Percentiles rank a stretch among this genome's conserved stretches.
phyloP scores from a whole-genome alignment of 2,329 filamentous ascomycete species.

The Bipolaris victoriae region DNA sequence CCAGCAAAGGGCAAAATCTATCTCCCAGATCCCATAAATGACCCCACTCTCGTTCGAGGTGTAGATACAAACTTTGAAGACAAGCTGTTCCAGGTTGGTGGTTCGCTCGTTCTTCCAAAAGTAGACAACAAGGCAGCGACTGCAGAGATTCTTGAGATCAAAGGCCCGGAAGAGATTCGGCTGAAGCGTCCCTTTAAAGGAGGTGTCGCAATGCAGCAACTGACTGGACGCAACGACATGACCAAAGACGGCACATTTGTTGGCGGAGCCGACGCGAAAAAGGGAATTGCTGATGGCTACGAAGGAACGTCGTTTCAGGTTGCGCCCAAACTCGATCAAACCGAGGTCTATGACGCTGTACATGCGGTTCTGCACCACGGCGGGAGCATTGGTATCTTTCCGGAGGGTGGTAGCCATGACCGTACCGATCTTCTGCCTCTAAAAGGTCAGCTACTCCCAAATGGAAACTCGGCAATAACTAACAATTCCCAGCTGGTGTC shows the following conservation, averaged over 20 bases:
- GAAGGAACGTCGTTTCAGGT: constrained; percentile 83
- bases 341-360: constrained; percentile 89
- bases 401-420: constrained; percentile 95
- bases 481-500: constrained; percentile 71
- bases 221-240: constrained; percentile 80
- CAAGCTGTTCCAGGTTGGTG: constrained; percentile 60
- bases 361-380: constrained; percentile 81
- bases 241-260: constrained; percentile 69
- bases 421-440: constrained; percentile 88
- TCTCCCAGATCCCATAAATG: constrained; percentile 82
- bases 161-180: constrained; percentile 78
- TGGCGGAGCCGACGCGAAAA: constrained; percentile 59
- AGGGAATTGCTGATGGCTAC: constrained; percentile 63
- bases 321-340: constrained; percentile 93
- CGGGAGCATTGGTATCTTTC: constrained; percentile 95
- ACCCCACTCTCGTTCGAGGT: constrained; percentile 81
- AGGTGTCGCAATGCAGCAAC: constrained; percentile 73
- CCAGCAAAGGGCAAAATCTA: constrained; percentile 81
- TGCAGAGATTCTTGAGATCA: constrained; percentile 81
- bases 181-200: constrained; percentile 88
- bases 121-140: constrained; percentile 82
- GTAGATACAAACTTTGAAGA: constrained; percentile 82
- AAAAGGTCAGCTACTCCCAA: constrained; percentile 57
- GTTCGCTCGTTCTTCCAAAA: constrained; percentile 84
- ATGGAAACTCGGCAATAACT: constrained; percentile 11